Evolutionary conservation across 1,284 basidiomycete genomes (phyloP).

Genomic region (Sporisorium exsertum): DNA sequence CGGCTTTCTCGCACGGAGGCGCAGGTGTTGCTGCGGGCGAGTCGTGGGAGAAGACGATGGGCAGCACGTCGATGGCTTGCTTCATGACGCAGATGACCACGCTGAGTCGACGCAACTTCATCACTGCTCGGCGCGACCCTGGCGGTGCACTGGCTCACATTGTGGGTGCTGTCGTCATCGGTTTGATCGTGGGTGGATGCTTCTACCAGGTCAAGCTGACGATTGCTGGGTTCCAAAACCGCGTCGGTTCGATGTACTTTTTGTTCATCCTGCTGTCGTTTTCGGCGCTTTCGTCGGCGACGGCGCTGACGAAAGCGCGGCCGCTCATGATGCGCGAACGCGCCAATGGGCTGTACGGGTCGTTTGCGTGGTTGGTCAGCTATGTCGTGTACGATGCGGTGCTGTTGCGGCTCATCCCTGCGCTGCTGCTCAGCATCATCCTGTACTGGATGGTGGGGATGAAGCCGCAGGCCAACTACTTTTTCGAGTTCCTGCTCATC

Average conservation of each 20-base stretch:
- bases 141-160: conserved; percentile 53
- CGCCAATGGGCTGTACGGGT: conserved; percentile 52
- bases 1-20: neutral
- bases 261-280: conserved; percentile 55
- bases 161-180: conserved; percentile 42
- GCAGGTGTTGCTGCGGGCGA: conserved; percentile 14
- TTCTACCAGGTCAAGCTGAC: conserved; percentile 59
- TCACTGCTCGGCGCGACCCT: conserved; percentile 50
- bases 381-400: conserved; percentile 53
- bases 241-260: conserved; percentile 62
- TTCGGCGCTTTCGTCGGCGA: conserved; percentile 46
- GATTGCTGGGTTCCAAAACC: conserved; percentile 60
- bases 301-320: conserved; percentile 33
- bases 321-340: conserved; percentile 62
- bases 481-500: conserved; percentile 61
- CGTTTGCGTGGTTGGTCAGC: conserved; percentile 52
- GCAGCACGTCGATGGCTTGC: conserved; percentile 32
- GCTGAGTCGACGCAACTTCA: conserved; percentile 42
- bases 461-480: conserved; percentile 35
- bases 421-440: conserved; percentile 42
- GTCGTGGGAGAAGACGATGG: conserved; percentile 29
- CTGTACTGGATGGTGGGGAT: conserved; percentile 62
- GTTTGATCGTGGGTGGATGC: conserved; percentile 56
- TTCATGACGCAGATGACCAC: conserved; percentile 55
- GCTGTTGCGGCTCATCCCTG: conserved; percentile 47